Conservation (phyloP, 305 asterid genomes). For the Fraxinus baroniana region DNA sequence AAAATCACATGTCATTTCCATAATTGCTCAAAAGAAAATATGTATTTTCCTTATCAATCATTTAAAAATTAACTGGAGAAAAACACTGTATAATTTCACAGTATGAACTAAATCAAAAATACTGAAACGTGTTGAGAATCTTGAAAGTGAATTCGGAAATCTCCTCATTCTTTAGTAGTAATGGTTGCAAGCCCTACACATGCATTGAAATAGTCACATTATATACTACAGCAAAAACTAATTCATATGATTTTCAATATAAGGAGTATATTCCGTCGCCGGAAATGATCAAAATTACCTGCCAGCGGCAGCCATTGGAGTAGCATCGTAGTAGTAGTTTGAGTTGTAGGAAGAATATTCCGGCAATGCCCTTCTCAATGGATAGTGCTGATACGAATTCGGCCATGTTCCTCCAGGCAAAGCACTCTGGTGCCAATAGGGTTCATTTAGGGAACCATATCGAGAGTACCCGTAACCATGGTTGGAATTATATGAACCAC, state of each 20-base stretch:
- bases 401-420: constrained; percentile 25
- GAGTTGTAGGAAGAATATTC: constrained; percentile 21
- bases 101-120: background rate
- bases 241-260: background rate
- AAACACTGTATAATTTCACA: background rate
- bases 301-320: background rate
- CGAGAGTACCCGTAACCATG: background rate
- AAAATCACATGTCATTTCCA: background rate
- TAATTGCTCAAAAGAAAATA: background rate
- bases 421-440: constrained; percentile 6
- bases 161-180: background rate
- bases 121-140: background rate
- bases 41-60: background rate
- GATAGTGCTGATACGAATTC: constrained; percentile 4
- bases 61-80: background rate
- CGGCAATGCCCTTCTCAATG: constrained; percentile 18
- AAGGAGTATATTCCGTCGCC: background rate
- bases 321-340: background rate
- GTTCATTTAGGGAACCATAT: background rate
- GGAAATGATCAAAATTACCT: background rate
- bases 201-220: background rate
- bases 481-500: background rate
- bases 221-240: background rate
- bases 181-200: background rate
- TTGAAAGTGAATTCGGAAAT: background rate